These are phyloP conservation scores for Lentinula edodes DNA, from an alignment of 768 basidiomycete genomes.

Conservation along the genomic window DNA sequence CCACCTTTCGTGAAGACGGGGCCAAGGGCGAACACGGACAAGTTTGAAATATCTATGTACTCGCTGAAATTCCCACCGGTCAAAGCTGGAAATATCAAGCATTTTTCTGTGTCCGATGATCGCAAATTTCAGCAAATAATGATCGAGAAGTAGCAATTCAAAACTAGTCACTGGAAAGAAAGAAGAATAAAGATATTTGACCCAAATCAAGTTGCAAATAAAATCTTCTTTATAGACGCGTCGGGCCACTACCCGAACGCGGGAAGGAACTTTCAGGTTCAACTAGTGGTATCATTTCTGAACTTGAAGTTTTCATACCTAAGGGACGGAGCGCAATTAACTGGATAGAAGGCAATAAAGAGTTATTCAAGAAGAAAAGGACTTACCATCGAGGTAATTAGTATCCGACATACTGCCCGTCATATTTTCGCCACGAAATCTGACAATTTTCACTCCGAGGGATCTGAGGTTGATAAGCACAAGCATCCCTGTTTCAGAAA, in stretches of 20 bases:
- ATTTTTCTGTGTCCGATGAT: background rate
- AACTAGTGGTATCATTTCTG: background rate
- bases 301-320: background rate
- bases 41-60: background rate
- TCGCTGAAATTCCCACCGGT: background rate
- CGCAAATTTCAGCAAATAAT: background rate
- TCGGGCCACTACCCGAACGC: background rate
- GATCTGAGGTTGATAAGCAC: conserved; percentile 78
- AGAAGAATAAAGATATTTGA: background rate
- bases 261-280: conserved; percentile 4
- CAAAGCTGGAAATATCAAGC: background rate
- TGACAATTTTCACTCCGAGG: conserved; percentile 60
- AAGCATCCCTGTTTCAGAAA: conserved; percentile 71
- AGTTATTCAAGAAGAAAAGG: background rate
- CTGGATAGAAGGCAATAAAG: background rate
- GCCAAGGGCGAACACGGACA: no score
- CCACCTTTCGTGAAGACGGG: no score
- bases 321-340: background rate
- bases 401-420: conserved; percentile 14
- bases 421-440: conserved; percentile 50
- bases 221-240: background rate
- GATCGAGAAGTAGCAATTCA: background rate
- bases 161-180: no score
- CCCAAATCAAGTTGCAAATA: background rate
- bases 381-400: background rate